These are phyloP conservation scores for Scenedesmus sp. DNA, from an alignment of 163 green algal genomes.

Conservation along the genomic window DNA sequence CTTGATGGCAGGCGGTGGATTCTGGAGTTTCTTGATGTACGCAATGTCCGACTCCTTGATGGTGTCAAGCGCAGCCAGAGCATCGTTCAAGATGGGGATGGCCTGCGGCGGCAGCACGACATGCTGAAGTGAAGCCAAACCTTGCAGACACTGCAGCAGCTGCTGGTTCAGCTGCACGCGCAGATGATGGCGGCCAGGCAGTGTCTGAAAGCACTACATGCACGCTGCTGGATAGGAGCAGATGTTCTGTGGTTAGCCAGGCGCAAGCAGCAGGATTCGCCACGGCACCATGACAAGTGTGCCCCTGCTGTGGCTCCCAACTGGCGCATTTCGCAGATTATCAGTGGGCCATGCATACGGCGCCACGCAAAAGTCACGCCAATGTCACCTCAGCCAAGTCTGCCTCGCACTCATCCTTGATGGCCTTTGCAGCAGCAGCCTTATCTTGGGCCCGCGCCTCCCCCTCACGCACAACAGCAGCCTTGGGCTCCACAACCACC, in stretches of 20 bases:
- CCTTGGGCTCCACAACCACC: constrained; percentile 79
- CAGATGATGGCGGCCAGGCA: no score
- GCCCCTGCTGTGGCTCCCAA: no score
- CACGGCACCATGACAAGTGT: no score
- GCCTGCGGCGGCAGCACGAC: constrained; percentile 60
- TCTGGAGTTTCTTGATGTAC: constrained; percentile 86
- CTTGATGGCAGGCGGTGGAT: constrained; percentile 89
- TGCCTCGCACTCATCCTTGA: constrained; percentile 89
- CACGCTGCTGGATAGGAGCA: no score
- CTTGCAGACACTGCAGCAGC: neutral
- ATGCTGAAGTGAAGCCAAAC: neutral
- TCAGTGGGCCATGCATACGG: no score
- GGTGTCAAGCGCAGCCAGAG: constrained; percentile 86
- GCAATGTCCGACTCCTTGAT: constrained; percentile 90
- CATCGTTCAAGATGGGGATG: constrained; percentile 85
- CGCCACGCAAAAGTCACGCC: neutral
- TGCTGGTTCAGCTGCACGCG: neutral
- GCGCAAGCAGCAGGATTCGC: no score
- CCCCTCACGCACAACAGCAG: constrained; percentile 75
- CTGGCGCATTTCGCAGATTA: no score
- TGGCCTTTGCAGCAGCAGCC: constrained; percentile 79
- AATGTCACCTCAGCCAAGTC: constrained; percentile 75
- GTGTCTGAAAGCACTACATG: no score
- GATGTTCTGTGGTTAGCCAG: no score
- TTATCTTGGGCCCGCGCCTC: constrained; percentile 77